These are phyloP conservation scores for Taiozyma sp. DNA, from an alignment of 1,139 yeast species.

Conservation along the genomic window DNA sequence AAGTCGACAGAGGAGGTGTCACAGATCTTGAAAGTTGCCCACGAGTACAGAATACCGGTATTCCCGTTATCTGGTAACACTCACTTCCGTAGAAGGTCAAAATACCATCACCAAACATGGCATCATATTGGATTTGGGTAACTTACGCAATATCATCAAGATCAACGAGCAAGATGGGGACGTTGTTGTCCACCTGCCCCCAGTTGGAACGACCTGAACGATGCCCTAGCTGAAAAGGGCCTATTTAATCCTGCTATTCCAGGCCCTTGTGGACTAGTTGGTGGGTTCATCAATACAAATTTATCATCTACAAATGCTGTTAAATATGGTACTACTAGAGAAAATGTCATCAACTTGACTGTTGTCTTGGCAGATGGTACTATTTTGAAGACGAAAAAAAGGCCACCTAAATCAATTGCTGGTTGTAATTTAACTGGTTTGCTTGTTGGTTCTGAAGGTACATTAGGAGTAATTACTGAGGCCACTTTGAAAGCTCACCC, in stretches of 20 bases:
- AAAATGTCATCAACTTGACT: constrained; percentile 59
- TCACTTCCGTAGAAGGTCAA: constrained; percentile 74
- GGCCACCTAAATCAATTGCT: constrained; percentile 72
- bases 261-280: constrained; percentile 53
- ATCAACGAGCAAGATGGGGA: constrained; percentile 56
- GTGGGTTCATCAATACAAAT: constrained; percentile 68
- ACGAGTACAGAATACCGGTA: constrained; percentile 58
- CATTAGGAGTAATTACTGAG: constrained; percentile 68
- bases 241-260: constrained; percentile 66
- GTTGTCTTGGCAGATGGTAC: constrained; percentile 78
- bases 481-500: constrained; percentile 64
- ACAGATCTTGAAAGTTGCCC: constrained; percentile 51
- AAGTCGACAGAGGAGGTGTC: constrained; percentile 59
- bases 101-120: constrained; percentile 69
- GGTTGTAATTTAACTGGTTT: constrained; percentile 65
- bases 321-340: constrained; percentile 74
- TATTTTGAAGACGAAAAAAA: constrained; percentile 57
- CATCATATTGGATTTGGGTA: constrained; percentile 48
- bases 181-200: constrained; percentile 61
- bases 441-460: constrained; percentile 70
- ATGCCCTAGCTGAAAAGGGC: constrained; percentile 40
- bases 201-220: constrained; percentile 61
- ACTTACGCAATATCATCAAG: constrained; percentile 46
- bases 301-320: constrained; percentile 74
- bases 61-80: constrained; percentile 81